These are phyloP conservation scores for Aspergillus mulundensis DNA, from an alignment of 495 filamentous ascomycete genomes.

Conservation along the genomic window DNA sequence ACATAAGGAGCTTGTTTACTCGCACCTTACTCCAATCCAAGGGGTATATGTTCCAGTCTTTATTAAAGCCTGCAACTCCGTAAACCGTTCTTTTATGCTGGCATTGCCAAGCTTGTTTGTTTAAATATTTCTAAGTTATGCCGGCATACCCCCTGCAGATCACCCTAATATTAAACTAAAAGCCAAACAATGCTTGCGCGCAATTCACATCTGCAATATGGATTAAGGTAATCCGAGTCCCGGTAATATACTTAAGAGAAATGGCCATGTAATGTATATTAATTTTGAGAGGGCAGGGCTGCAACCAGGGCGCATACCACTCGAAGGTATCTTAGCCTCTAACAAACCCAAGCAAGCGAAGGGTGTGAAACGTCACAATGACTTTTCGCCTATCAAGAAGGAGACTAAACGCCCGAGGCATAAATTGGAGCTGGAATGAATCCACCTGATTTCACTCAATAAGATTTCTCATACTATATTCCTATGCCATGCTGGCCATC, in stretches of 20 bases:
- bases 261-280: slow-evolving; percentile 22
- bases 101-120: slow-evolving; percentile 27
- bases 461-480: too few species aligned
- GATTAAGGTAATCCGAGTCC: slow-evolving; percentile 18
- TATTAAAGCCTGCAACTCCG: slow-evolving; percentile 31
- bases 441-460: too few species aligned
- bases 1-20: slow-evolving; percentile 33
- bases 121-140: slow-evolving; percentile 34
- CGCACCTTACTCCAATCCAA: slow-evolving; percentile 29
- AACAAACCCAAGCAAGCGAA: not conserved
- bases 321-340: slow-evolving; percentile 4
- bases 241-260: slow-evolving; percentile 20
- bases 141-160: slow-evolving; percentile 16
- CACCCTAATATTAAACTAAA: slow-evolving; percentile 1
- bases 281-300: slow-evolving; percentile 21
- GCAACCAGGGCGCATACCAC: slow-evolving; percentile 11
- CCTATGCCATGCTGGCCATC: too few species aligned
- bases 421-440: too few species aligned
- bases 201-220: slow-evolving; percentile 17
- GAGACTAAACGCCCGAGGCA: too few species aligned
- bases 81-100: slow-evolving; percentile 31
- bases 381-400: too few species aligned
- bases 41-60: slow-evolving; percentile 31
- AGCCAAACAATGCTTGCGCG: slow-evolving; percentile 16
- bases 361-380: too few species aligned